phyloP scores from a whole-genome alignment of 1,284 basidiomycete genomes.

The Ustilago vetiveriae region DNA sequence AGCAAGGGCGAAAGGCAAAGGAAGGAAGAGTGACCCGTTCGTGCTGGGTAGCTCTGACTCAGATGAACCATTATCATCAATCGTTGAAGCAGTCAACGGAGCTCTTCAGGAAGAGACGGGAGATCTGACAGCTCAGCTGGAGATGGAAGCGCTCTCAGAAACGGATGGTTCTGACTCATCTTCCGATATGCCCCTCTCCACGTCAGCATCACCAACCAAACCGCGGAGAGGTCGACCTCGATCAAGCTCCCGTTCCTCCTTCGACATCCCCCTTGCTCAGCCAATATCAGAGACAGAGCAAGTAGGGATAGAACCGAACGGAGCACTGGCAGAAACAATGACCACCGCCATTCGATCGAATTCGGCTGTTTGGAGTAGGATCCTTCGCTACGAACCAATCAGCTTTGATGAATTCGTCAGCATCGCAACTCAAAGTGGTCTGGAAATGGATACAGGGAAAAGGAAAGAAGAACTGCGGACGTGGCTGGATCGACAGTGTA shows the following conservation, averaged over 20 bases:
- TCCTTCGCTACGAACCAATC: conserved; percentile 44
- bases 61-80: neutral
- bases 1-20: conserved; percentile 15
- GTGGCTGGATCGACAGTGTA: conserved; percentile 39
- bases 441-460: conserved; percentile 22
- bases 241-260: conserved; percentile 7
- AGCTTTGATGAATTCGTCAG: conserved; percentile 45
- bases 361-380: conserved; percentile 6
- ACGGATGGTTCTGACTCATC: conserved; percentile 14
- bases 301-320: conserved; percentile 12
- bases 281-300: neutral
- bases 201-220: conserved; percentile 6
- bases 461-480: conserved; percentile 33
- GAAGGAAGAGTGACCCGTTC: conserved; percentile 39
- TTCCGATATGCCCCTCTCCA: conserved; percentile 9
- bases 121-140: conserved; percentile 26
- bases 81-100: no score
- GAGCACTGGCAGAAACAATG: conserved; percentile 23
- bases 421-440: conserved; percentile 13
- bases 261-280: conserved; percentile 14
- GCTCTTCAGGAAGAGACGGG: conserved; percentile 10
- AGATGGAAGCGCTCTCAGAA: conserved; percentile 23
- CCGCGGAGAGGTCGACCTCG: conserved; percentile 1
- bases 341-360: conserved; percentile 16
- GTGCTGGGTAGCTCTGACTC: conserved; percentile 24